Conservation (phyloP, 2,329 filamentous ascomycete species). For the Rhexocercosporidium sp. region DNA sequence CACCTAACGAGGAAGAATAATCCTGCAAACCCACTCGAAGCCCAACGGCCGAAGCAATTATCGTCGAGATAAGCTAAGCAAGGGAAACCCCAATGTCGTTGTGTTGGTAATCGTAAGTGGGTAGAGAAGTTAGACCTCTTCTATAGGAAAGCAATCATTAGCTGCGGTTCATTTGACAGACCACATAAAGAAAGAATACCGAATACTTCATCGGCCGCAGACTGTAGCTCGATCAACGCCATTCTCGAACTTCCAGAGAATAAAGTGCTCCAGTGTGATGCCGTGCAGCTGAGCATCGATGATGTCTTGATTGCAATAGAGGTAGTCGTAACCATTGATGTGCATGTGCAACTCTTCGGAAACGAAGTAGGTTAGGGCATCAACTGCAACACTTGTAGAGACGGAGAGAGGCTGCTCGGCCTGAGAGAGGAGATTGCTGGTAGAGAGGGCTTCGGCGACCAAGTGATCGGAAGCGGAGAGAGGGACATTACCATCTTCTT, state of each 20-base stretch:
- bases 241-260: constrained; percentile 9
- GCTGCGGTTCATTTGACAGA: background rate
- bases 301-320: constrained; percentile 4
- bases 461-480: background rate
- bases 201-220: background rate
- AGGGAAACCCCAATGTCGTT: background rate
- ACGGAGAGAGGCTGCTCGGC: background rate
- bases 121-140: background rate
- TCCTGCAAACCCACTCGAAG: background rate
- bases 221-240: background rate
- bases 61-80: background rate
- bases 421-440: too few relatives aligned
- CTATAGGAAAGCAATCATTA: background rate
- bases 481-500: background rate
- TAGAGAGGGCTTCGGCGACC: background rate
- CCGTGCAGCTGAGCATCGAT: constrained; percentile 4
- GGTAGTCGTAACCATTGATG: background rate
- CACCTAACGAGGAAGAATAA: constrained; percentile 1
- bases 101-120: background rate
- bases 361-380: background rate
- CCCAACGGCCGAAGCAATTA: background rate
- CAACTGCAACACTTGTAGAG: constrained; percentile 9
- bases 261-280: background rate
- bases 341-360: background rate
- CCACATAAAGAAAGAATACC: background rate